These are phyloP conservation scores for Kurtzmaniella quercitrusa DNA, from an alignment of 1,139 yeast species.

Conservation along the genomic window DNA sequence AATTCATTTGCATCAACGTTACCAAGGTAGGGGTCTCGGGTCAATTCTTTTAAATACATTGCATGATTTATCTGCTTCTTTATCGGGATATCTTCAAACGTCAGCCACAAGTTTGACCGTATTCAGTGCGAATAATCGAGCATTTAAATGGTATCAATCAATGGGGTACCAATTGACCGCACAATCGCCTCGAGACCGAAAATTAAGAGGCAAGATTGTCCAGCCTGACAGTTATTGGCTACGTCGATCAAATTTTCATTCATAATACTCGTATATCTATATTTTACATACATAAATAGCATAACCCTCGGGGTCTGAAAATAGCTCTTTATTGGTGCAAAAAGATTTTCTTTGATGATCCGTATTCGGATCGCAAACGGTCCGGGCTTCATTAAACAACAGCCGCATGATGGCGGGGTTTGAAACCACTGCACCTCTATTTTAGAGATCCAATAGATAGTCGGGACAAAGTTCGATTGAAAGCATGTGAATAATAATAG, in stretches of 20 bases:
- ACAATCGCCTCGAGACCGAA: constrained; percentile 42
- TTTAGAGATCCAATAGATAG: too few species aligned
- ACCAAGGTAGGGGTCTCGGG: constrained; percentile 34
- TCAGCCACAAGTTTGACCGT: constrained; percentile 46
- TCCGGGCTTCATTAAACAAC: too few species aligned
- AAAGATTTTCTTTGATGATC: neutral
- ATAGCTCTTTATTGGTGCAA: neutral
- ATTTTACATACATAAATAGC: neutral
- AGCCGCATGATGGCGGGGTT: too few species aligned
- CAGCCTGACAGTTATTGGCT: constrained; percentile 39
- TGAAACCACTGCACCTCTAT: too few species aligned
- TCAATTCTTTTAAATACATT: constrained; percentile 24
- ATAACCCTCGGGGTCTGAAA: neutral
- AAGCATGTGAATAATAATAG: too few species aligned
- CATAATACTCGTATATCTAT: neutral
- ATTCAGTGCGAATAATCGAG: constrained; percentile 41
- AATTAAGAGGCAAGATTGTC: constrained; percentile 33
- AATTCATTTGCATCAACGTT: constrained; percentile 37
- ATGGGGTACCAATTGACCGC: constrained; percentile 34
- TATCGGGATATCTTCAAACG: constrained; percentile 14
- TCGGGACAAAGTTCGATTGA: too few species aligned
- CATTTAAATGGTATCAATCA: constrained; percentile 38
- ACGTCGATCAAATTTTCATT: neutral
- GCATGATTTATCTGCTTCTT: constrained; percentile 19
- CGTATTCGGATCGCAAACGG: too few species aligned